Conservation (phyloP, 345 rosid genomes). For the Angophora floribunda region DNA sequence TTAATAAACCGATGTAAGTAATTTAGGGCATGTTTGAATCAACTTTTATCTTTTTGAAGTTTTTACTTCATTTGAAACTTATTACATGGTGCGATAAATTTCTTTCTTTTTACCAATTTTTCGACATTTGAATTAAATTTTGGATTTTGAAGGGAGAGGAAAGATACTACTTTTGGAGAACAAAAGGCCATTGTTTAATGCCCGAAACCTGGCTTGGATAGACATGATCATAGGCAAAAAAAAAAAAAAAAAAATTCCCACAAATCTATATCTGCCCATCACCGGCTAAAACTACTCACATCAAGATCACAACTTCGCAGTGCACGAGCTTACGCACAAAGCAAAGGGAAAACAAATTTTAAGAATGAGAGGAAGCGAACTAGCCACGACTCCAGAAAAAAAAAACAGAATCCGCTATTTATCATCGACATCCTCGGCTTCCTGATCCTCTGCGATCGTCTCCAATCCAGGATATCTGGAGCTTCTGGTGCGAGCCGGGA, state of each 20-base stretch:
- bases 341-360: background rate
- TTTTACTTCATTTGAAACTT: background rate
- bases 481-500: slow-evolving; percentile 3
- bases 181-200: too few species aligned
- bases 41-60: too few species aligned
- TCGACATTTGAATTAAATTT: background rate
- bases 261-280: background rate
- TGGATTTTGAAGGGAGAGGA: background rate
- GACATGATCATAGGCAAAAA: background rate
- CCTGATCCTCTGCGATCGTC: slow-evolving; percentile 32
- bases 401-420: background rate
- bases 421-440: slow-evolving; percentile 10
- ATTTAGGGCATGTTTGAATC: too few species aligned
- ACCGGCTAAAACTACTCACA: background rate
- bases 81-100: too few species aligned
- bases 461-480: slow-evolving; percentile 21
- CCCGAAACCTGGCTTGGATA: too few species aligned
- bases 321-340: background rate
- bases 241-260: background rate
- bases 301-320: background rate
- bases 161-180: background rate
- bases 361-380: too few species aligned
- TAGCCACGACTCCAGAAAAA: too few species aligned
- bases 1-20: too few species aligned
- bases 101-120: background rate